phyloP scores from a whole-genome alignment of 176 grass and related monocot species.

The Pharus latifolius region DNA sequence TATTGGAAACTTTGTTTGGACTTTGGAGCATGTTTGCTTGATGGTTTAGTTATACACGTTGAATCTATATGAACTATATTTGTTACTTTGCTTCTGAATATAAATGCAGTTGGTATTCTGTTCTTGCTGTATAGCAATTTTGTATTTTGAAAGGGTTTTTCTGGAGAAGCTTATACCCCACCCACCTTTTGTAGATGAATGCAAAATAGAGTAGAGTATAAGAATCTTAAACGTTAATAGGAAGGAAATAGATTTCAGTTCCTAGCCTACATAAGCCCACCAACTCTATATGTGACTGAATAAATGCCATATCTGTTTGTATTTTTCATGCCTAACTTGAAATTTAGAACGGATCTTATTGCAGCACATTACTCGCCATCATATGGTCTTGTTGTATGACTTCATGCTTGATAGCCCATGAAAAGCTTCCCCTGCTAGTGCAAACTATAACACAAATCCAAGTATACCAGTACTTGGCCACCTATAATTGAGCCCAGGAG shows the following conservation, averaged over 20 bases:
- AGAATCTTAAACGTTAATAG: neutral
- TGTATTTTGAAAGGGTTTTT: neutral
- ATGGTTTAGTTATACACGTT: neutral
- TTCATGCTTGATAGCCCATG: constrained; percentile 5
- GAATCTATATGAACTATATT: neutral
- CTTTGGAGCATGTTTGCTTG: neutral
- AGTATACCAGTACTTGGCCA: neutral
- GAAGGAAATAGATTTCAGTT: neutral
- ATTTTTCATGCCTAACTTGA: neutral
- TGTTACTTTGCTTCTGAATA: neutral
- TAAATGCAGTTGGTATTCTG: neutral
- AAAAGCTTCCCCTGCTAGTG: neutral
- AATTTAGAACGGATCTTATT: neutral
- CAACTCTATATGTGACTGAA: neutral
- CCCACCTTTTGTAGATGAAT: too few relatives aligned
- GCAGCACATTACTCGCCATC: neutral
- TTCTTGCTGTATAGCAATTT: neutral
- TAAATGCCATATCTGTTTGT: neutral
- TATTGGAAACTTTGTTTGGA: neutral
- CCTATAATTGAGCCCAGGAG: neutral
- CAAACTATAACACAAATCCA: neutral
- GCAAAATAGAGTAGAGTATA: neutral
- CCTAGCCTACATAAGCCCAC: neutral
- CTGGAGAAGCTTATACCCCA: too few relatives aligned
- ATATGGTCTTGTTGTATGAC: neutral